Percentiles rank a stretch among this genome's conserved stretches.
phyloP scores from a whole-genome alignment of 768 basidiomycete species.

The Crucibulum laeve region DNA sequence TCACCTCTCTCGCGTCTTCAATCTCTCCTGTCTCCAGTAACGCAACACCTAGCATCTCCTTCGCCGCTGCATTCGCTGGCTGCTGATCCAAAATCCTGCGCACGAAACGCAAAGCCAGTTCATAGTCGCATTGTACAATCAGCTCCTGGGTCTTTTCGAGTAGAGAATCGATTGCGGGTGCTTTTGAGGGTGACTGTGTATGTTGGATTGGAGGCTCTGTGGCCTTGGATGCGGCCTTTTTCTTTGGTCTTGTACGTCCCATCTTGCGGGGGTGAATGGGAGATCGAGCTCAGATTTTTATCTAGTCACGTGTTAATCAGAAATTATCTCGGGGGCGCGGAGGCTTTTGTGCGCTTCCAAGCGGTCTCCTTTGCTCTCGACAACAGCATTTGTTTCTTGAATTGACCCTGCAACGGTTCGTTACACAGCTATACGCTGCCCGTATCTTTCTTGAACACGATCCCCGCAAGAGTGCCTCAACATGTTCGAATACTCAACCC shows the following conservation, averaged over 20 bases:
- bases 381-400: too few relatives aligned
- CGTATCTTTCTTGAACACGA: background rate
- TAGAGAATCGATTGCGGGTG: slow-evolving; percentile 48
- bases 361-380: too few relatives aligned
- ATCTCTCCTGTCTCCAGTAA: slow-evolving; percentile 78
- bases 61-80: slow-evolving; percentile 60
- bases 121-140: slow-evolving; percentile 80
- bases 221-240: slow-evolving; percentile 33
- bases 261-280: slow-evolving; percentile 23
- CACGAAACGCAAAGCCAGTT: slow-evolving; percentile 72
- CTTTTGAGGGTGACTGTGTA: slow-evolving; percentile 14
- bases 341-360: too few relatives aligned
- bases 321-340: background rate
- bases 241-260: slow-evolving; percentile 54
- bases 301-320: slow-evolving; percentile 20
- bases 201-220: slow-evolving; percentile 17
- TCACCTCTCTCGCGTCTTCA: slow-evolving; percentile 65
- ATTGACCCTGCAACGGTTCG: too few relatives aligned
- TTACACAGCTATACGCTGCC: too few relatives aligned
- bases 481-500: slow-evolving; percentile 30
- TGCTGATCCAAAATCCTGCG: slow-evolving; percentile 63
- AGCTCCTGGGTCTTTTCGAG: slow-evolving; percentile 78
- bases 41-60: slow-evolving; percentile 76
- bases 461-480: background rate
- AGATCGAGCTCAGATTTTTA: background rate